These are phyloP conservation scores for Gastrodia elata DNA, from an alignment of 106 monocot species.

Conservation along the genomic window DNA sequence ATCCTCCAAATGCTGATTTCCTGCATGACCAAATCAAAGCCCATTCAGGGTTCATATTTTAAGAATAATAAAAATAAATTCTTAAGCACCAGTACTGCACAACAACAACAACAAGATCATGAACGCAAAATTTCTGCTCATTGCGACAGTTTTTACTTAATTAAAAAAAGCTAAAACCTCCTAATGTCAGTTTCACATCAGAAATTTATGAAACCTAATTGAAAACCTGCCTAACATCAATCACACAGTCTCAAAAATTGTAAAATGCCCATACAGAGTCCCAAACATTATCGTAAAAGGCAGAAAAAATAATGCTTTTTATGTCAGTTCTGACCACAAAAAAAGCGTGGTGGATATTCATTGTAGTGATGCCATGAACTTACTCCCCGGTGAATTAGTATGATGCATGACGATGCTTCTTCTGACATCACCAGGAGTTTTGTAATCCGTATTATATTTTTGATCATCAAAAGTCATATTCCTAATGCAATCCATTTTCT, in stretches of 20 bases:
- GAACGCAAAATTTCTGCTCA: background rate
- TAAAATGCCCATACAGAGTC: too few species aligned
- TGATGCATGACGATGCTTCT: conserved; percentile 1
- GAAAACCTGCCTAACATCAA: too few species aligned
- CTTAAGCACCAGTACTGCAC: background rate
- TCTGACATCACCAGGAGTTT: background rate
- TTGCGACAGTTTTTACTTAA: background rate
- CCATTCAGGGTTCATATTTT: background rate
- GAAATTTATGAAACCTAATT: background rate
- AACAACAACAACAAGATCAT: background rate
- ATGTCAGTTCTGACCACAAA: too few species aligned
- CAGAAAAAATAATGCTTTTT: too few species aligned
- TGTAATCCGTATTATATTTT: background rate
- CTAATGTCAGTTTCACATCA: background rate
- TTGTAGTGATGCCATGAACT: conserved; percentile 9
- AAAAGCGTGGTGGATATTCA: too few species aligned
- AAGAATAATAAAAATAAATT: background rate
- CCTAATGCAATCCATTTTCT: conserved; percentile 27
- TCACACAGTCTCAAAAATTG: too few species aligned
- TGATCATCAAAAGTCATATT: conserved; percentile 32
- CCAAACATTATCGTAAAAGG: too few species aligned
- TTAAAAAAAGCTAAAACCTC: background rate
- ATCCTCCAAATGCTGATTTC: conserved; percentile 10
- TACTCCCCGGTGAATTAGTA: conserved; percentile 17
- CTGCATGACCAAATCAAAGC: conserved; percentile 24